Percentiles rank a stretch among this genome's conserved stretches.
Evolutionary conservation across 257 asterid species (phyloP).

Genomic region (Przewalskia tangutica): DNA sequence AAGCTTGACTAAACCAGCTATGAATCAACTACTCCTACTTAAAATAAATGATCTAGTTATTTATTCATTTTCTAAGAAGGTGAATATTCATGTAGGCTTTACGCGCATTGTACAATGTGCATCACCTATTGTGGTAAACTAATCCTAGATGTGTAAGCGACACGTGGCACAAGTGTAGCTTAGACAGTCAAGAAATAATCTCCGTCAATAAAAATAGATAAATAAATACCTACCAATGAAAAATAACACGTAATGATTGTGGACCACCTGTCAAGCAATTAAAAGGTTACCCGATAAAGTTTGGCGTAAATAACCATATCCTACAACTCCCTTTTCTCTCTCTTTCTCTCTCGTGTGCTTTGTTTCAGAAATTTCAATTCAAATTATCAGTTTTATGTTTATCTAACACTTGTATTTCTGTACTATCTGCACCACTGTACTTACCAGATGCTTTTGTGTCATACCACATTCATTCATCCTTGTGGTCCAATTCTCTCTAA

Average conservation of each 20-base stretch:
- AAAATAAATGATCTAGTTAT: no score
- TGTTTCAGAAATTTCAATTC: background rate
- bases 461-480: background rate
- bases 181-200: background rate
- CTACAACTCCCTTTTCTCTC: background rate
- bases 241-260: no score
- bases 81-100: background rate
- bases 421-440: background rate
- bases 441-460: background rate
- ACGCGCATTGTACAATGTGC: background rate
- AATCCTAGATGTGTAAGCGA: background rate
- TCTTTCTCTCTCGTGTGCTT: background rate
- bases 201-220: background rate
- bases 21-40: background rate
- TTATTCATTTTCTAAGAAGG: no score
- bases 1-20: no score
- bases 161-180: background rate
- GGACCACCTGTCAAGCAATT: background rate
- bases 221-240: background rate
- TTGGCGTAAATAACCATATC: conserved; percentile 18
- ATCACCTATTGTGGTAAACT: background rate
- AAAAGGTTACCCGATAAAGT: conserved; percentile 10
- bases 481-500: conserved; percentile 14
- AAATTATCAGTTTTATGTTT: background rate
- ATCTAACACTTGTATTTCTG: background rate